Base-by-base conservation (phyloP, 2,329 filamentous ascomycete species). In the Hirsutella rhossiliensis region DNA sequence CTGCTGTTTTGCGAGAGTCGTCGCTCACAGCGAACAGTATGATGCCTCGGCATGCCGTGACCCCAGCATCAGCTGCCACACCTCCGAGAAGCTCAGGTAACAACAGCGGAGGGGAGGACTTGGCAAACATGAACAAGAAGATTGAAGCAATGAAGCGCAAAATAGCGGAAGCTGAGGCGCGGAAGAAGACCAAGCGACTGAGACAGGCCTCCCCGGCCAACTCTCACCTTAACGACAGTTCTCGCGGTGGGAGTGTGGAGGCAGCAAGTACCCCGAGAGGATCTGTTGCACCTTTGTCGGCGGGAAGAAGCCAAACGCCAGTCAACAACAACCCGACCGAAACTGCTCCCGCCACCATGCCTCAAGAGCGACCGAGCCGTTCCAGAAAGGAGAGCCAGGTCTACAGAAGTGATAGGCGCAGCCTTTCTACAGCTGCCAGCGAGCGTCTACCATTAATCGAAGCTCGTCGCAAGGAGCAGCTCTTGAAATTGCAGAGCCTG, bases 81-180 rank as follows among this genome's bases (percentile, higher is more conserved):
- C 65, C 64, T 38, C 60, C 60, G 31, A 61, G 52, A 48, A 28
- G 61, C 50, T 45, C 58, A 45, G 53, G 61, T 54, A 49, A 62
- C 44, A 53, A 54, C 30, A 57, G 62, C 43, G 54, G 62, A 23
- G 58, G 57, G 55, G 60, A 65, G 40, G 64, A 73, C 46, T 55
- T 78, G 19, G 62, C 67, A 38, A 63, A 61, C 34, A 77, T 76
- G 61, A 71, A 75, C 49, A 72, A 69, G 45, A 69, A 74, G 49
- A 82, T 83, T 29, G 73, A 80, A 52, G 68, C 73, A 43, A 73
- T 81, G 63, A 79, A 76, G 54, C 65, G 66, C 30, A 72, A 64
- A 50, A 79, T 80, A 52, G 75, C 75, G 2, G 70, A 77, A 51
- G 72, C 72, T 15, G 75, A 80, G 56, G 75, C 75, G 11, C 73